Conservation (phyloP, 2,329 filamentous ascomycete genomes). For the Bipolaris cookei region DNA sequence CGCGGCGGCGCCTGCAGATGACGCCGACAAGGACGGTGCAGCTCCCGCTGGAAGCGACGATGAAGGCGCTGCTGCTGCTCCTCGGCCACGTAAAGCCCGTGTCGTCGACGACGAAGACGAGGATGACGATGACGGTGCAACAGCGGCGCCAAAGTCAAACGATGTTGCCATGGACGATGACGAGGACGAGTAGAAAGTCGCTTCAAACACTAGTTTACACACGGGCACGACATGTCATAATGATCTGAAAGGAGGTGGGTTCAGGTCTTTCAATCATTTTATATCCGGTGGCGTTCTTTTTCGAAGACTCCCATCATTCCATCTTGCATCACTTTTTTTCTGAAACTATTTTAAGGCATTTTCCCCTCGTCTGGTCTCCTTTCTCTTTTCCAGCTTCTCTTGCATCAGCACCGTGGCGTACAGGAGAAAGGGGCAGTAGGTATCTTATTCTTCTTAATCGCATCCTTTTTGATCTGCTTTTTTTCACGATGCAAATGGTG, state of each 20-base stretch:
- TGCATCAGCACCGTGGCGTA: conserved; percentile 35
- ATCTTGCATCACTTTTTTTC: background rate
- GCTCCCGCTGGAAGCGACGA: conserved; percentile 1
- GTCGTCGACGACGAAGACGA: conserved; percentile 46
- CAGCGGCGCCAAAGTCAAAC: conserved; percentile 28
- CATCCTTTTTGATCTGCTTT: background rate
- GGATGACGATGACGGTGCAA: conserved; percentile 35
- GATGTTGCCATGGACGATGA: conserved; percentile 40
- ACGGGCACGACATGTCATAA: background rate
- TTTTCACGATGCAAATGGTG: background rate
- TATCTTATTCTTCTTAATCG: background rate
- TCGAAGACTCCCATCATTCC: background rate
- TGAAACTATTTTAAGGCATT: no score
- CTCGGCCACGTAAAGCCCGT: conserved; percentile 39
- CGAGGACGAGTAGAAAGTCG: conserved; percentile 34
- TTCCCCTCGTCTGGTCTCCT: background rate
- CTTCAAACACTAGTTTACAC: background rate
- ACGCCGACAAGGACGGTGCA: conserved; percentile 16
- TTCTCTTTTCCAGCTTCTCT: conserved; percentile 1
- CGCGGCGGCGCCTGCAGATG: conserved; percentile 25
- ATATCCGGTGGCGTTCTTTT: conserved; percentile 1
- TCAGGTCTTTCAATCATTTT: background rate
- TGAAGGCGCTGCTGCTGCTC: conserved; percentile 25
- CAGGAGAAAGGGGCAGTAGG: background rate
- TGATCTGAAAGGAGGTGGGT: background rate